Base-by-base conservation (phyloP, 768 basidiomycete genomes). In the Mycena leptocephala region DNA sequence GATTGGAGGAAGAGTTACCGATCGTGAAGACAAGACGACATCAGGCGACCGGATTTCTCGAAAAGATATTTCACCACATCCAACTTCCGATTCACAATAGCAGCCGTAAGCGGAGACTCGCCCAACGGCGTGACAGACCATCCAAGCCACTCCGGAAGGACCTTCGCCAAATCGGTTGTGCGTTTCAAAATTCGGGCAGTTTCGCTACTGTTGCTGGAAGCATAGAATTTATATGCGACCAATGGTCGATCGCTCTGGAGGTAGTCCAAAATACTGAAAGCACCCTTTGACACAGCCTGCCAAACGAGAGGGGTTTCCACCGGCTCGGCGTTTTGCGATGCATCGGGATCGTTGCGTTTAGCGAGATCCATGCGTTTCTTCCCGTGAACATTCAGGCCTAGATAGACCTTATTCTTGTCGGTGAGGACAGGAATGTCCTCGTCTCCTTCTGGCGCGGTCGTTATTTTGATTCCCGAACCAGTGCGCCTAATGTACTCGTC, bases 311-410 rank as follows among this genome's bases (percentile, higher is more conserved):
- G 88, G 78, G 48, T 61, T 76, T 43, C 71, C 28, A 9, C 58
- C 35, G 56, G 68, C 35, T 70, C 46, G 5, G 73, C 70, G 2
- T 74, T 20, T 10, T 76, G 55, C 26, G 65, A 58, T 3, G 87
- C 88, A 72, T 90, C 86, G 0, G 90, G 90, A 76, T 92, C 91
- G 63, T 88, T 88, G 78, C 86, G 88, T 65, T 80, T 84, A 0
- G 90, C 89, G 11, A 92, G 84, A 77, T 92, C 91, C 20, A 86
- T 85, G 4, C 90, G 85, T 79, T 93, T 93, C 85, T 91, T 92
- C n/a, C 92, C 92, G 72, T 92, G 90, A 26, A 93, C 90, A 69
- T 89, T 89, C 51, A 94, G 85, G 0, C 93, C 92, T 22, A 92
- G 89, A 77, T 93, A 93, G 0, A 89, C 58, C 79, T 83, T 86